phyloP scores from a whole-genome alignment of 2,329 filamentous ascomycete species.

The Exophiala aquamarina region DNA sequence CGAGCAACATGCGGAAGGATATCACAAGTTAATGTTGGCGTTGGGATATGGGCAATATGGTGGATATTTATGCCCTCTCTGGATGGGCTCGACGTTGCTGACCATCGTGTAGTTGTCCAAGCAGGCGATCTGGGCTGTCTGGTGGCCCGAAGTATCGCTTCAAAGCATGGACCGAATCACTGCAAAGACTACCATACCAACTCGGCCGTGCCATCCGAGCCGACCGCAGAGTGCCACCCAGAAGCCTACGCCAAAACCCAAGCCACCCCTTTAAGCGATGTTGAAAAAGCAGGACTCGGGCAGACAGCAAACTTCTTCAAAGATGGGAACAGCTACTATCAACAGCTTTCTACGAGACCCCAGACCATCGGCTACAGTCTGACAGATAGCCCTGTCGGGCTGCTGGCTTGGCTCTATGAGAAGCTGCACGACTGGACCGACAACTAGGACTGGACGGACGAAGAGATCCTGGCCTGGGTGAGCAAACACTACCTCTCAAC shows the following conservation, averaged over 20 bases:
- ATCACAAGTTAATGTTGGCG: slow-evolving; percentile 20
- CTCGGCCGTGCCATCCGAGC: background rate
- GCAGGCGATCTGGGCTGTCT: background rate
- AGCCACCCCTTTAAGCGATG: slow-evolving; percentile 49
- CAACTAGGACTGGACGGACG: slow-evolving; percentile 68
- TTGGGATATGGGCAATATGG: slow-evolving; percentile 26
- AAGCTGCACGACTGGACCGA: slow-evolving; percentile 78
- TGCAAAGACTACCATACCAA: slow-evolving; percentile 11
- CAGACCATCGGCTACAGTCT: slow-evolving; percentile 70
- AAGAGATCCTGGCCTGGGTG: slow-evolving; percentile 74
- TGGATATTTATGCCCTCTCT: no score
- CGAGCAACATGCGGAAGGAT: slow-evolving; percentile 54
- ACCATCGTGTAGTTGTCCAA: background rate
- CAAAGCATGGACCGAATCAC: background rate
- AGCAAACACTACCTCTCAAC: slow-evolving; percentile 69
- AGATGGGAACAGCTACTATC: slow-evolving; percentile 33
- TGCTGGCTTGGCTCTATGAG: slow-evolving; percentile 78
- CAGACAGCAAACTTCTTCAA: slow-evolving; percentile 57
- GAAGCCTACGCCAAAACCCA: background rate
- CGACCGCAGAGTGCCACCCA: background rate
- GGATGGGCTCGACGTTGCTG: no score
- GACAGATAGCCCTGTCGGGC: slow-evolving; percentile 66
- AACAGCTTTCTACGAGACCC: slow-evolving; percentile 64
- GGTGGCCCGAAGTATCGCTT: background rate
- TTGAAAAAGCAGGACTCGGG: slow-evolving; percentile 53